Base-by-base conservation (phyloP, 2,329 filamentous ascomycete genomes). In the Clonostachys solani region DNA sequence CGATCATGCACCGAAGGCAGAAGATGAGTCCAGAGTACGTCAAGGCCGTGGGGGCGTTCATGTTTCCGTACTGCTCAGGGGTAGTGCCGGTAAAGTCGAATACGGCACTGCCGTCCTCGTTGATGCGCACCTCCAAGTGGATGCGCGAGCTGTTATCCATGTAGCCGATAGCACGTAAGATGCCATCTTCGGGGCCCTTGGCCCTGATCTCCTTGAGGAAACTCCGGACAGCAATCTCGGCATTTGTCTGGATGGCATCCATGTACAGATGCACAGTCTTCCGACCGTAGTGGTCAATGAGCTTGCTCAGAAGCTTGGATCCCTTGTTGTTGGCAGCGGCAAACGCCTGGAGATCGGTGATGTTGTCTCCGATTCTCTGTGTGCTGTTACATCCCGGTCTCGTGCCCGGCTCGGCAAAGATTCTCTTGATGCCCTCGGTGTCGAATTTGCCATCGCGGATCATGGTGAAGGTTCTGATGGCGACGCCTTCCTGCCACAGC, bases 131-230 rank as follows among this genome's bases (percentile, higher is more conserved):
- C 46, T 82, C 84, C 6, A 95, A 77, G 44, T 77, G 72, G 56
- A 95, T 94, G 0, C 87, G 86, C 12, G 81, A 86, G 34, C 89
- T 89, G 56, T 95, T 89, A 60, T 95, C 90, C 87, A 95, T 94
- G 69, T 84, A 89, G 59, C 33, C 81, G 53, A 94, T 94, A 19
- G 92, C 69, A 43, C 81, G 82, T 29, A 29, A 10, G 53, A 92
- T 94, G 6, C 89, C 89, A 29, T 29, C 23, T 8, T 29, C 23
- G 9, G 23, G 23, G 10, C 23, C 23, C 23, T 29, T 29, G 9
- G 23, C 23, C 23, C 23, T 29, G 9, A 29, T 10, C 23, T 29
- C 23, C 23, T 29, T 29, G 23, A 95, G 73, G 6, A 95, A 74
- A 44, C 79, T 80, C 17, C 87, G 80, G 0, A 95, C 90, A 34